Percentiles rank a stretch among this genome's conserved stretches.
Evolutionary conservation across 225 moss, liverwort and hornwort species (phyloP).

Genomic region (Pseudoscleropodium purum): DNA sequence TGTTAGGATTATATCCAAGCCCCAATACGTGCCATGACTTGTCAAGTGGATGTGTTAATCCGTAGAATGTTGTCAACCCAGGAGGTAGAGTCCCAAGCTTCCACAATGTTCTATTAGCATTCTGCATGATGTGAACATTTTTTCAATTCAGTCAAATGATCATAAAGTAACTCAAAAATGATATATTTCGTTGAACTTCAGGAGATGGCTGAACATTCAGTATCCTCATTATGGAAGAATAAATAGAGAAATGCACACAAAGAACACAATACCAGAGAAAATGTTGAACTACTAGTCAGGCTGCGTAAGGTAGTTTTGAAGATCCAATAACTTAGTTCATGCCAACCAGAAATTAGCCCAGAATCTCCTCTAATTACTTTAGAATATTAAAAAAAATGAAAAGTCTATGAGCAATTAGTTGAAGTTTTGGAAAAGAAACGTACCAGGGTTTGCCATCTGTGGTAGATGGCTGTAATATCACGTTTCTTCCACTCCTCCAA

Average conservation of each 20-base stretch:
- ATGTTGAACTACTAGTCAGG: neutral
- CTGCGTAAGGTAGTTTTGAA: neutral
- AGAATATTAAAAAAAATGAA: neutral
- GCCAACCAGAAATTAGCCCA: neutral
- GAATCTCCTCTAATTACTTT: neutral
- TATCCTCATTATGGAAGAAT: neutral
- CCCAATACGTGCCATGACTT: constrained; percentile 87
- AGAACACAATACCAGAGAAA: neutral
- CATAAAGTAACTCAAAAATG: neutral
- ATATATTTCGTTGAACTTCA: neutral
- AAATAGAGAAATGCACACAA: neutral
- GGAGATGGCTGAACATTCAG: neutral
- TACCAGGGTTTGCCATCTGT: constrained; percentile 82
- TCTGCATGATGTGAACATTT: constrained; percentile 27
- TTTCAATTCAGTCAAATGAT: neutral
- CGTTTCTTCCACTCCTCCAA: constrained; percentile 71
- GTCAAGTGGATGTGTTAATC: constrained; percentile 59
- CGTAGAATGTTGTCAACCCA: constrained; percentile 74
- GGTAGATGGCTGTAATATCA: constrained; percentile 67
- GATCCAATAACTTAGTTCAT: neutral
- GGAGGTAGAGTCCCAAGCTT: constrained; percentile 86
- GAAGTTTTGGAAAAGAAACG: neutral
- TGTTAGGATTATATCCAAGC: constrained; percentile 73
- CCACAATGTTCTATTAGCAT: constrained; percentile 72
- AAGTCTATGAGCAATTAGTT: neutral